Conservation (phyloP, 768 basidiomycete species). For the Crucibulum laeve region DNA sequence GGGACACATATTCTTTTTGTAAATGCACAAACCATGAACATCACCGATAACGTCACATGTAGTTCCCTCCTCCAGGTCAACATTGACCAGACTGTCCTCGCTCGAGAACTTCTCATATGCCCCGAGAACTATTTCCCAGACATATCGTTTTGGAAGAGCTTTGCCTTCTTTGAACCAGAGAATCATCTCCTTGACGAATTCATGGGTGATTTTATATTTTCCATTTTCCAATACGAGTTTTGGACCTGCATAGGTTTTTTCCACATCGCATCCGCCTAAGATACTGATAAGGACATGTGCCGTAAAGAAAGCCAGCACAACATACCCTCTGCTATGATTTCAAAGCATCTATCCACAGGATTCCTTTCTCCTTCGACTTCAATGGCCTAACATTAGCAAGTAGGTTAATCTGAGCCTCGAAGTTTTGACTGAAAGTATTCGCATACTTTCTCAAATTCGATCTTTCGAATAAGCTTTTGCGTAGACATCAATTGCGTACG, state of each 20-base stretch:
- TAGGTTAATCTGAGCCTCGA: not conserved
- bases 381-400: conserved; percentile 60
- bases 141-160: conserved; percentile 81
- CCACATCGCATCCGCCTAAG: conserved; percentile 75
- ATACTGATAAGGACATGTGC: not conserved
- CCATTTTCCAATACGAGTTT: conserved; percentile 56
- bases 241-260: conserved; percentile 73
- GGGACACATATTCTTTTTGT: conserved; percentile 1
- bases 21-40: conserved; percentile 67
- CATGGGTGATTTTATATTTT: conserved; percentile 67
- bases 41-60: conserved; percentile 95
- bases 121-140: conserved; percentile 93
- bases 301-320: not conserved
- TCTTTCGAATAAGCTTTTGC: conserved; percentile 84
- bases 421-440: not conserved
- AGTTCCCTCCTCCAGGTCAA: conserved; percentile 68
- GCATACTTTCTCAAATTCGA: conserved; percentile 88
- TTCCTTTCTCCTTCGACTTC: conserved; percentile 87
- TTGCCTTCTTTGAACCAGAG: conserved; percentile 95
- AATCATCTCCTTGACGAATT: conserved; percentile 85
- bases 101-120: conserved; percentile 71
- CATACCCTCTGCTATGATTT: conserved; percentile 77
- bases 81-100: conserved; percentile 79
- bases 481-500: conserved; percentile 80
- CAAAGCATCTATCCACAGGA: conserved; percentile 67